phyloP scores from a whole-genome alignment of 495 filamentous ascomycete genomes.

The Neurospora intermedia region DNA sequence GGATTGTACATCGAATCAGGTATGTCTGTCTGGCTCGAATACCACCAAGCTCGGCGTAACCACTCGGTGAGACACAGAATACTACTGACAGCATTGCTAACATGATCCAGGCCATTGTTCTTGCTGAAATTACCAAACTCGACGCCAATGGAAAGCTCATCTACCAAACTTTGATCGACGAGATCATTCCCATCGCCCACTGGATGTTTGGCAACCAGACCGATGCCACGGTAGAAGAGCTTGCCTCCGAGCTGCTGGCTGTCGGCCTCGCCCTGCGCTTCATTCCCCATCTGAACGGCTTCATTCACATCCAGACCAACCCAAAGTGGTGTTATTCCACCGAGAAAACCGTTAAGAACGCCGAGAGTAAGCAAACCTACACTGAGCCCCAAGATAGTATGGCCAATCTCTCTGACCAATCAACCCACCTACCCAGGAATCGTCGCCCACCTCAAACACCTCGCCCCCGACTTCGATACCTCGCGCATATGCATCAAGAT shows the following conservation, averaged over 20 bases:
- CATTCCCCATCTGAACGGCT: slow-evolving; percentile 40
- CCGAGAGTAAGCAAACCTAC: slow-evolving; percentile 33
- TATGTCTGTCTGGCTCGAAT: slow-evolving; percentile 9
- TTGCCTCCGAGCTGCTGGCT: slow-evolving; percentile 52
- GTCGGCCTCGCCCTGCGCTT: slow-evolving; percentile 37
- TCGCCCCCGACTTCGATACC: slow-evolving; percentile 38
- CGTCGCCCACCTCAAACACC: slow-evolving; percentile 25
- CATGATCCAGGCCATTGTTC: slow-evolving; percentile 44
- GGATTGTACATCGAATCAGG: slow-evolving; percentile 60
- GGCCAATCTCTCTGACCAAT: neutral
- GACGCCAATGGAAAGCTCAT: slow-evolving; percentile 30
- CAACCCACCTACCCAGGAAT: slow-evolving; percentile 2
- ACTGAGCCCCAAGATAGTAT: slow-evolving; percentile 19
- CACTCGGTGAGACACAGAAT: neutral
- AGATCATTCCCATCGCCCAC: slow-evolving; percentile 34
- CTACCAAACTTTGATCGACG: slow-evolving; percentile 32
- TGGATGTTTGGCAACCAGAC: slow-evolving; percentile 26
- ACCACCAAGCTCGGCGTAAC: too few species aligned
- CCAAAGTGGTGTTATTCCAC: slow-evolving; percentile 44
- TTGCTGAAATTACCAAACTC: slow-evolving; percentile 38
- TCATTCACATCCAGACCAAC: slow-evolving; percentile 52
- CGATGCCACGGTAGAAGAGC: slow-evolving; percentile 32
- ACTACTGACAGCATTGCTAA: neutral
- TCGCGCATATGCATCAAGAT: slow-evolving; percentile 52
- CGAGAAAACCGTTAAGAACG: slow-evolving; percentile 43